phyloP scores from a whole-genome alignment of 345 rosid genomes.

The Lepidium didymum region DNA sequence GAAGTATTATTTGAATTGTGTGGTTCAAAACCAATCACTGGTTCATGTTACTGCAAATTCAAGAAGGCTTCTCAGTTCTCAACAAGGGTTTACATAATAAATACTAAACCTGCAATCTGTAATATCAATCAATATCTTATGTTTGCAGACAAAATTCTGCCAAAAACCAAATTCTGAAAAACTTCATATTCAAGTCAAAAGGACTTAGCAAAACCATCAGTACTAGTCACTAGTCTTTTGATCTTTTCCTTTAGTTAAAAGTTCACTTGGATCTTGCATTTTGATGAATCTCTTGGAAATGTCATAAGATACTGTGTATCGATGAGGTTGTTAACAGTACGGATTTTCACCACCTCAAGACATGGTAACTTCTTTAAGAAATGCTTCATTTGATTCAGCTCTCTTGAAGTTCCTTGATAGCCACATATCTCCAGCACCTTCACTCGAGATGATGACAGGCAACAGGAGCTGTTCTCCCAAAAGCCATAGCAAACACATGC shows the following conservation, averaged over 20 bases:
- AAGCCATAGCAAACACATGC: not conserved
- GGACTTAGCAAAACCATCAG: not conserved
- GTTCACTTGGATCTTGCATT: not conserved
- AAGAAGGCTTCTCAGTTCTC: not conserved
- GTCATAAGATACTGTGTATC: not conserved
- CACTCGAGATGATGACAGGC: constrained; percentile 1
- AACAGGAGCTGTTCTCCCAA: not conserved
- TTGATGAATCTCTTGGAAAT: not conserved
- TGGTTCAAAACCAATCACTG: no score
- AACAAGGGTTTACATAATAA: not conserved
- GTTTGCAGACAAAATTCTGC: no score
- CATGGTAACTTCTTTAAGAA: not conserved
- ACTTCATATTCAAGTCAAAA: not conserved
- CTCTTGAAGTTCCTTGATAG: no score
- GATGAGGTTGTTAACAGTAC: not conserved
- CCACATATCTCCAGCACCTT: not conserved
- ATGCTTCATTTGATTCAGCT: not conserved
- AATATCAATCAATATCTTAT: no score
- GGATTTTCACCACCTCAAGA: not conserved
- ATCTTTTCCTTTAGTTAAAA: no score
- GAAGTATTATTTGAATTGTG: no score
- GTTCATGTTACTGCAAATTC: not conserved
- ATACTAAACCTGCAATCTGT: no score
- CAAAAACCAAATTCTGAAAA: not conserved
- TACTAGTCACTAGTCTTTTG: no score